Evolutionary conservation across 2,329 filamentous ascomycete species (phyloP).

Genomic region (Hypomyces rosellus): DNA sequence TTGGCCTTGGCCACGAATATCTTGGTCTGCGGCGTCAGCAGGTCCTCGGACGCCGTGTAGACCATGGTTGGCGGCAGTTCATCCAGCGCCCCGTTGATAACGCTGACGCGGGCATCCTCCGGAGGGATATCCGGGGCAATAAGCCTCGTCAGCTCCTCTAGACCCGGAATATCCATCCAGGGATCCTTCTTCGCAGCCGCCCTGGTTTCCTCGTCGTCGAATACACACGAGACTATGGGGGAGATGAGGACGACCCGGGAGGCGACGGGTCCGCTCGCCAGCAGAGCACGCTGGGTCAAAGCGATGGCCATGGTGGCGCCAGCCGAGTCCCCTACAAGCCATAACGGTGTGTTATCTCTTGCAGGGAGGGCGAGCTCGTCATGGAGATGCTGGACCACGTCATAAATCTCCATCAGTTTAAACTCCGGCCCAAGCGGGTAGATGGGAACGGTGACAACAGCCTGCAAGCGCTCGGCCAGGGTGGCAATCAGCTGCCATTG

Average conservation of each 20-base stretch:
- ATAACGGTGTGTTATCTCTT: constrained; percentile 23
- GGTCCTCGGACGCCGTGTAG: constrained; percentile 22
- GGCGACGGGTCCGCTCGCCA: constrained; percentile 19
- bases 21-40: constrained; percentile 23
- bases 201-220: constrained; percentile 22
- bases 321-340: constrained; percentile 25
- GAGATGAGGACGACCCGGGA: constrained; percentile 24
- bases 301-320: constrained; percentile 26
- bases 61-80: constrained; percentile 26
- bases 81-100: constrained; percentile 22
- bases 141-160: constrained; percentile 20
- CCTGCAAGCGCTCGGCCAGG: constrained; percentile 24
- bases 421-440: constrained; percentile 28
- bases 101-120: constrained; percentile 22
- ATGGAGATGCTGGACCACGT: constrained; percentile 25
- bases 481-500: constrained; percentile 25
- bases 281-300: constrained; percentile 23
- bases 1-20: constrained; percentile 22
- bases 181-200: constrained; percentile 19
- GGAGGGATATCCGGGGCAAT: constrained; percentile 22
- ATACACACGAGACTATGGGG: constrained; percentile 24
- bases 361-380: constrained; percentile 24
- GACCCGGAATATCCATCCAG: constrained; percentile 23
- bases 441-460: constrained; percentile 25
- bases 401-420: constrained; percentile 25